These are phyloP conservation scores for Paramecium pentaurelia DNA, from an alignment of 73 alveolate genomes.

Conservation along the genomic window DNA sequence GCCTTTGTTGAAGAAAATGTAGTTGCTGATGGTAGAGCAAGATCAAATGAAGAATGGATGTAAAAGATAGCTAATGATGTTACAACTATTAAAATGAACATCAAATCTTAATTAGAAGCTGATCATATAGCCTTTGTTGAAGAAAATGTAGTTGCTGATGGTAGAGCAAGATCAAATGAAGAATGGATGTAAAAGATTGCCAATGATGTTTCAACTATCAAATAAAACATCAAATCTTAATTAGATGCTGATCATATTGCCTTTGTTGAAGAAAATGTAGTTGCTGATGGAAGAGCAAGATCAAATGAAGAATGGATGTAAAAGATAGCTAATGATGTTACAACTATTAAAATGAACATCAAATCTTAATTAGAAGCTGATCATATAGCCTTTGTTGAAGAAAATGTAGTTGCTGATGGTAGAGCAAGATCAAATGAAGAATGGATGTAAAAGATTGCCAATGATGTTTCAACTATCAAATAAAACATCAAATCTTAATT, in stretches of 20 bases:
- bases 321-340: background rate
- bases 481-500: background rate
- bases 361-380: background rate
- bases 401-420: background rate
- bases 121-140: background rate
- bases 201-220: background rate
- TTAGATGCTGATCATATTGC: background rate
- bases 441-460: background rate
- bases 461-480: background rate
- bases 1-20: background rate
- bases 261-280: background rate
- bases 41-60: background rate
- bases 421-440: background rate
- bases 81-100: background rate
- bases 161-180: background rate
- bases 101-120: background rate
- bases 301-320: background rate
- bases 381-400: background rate
- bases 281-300: background rate
- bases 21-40: background rate
- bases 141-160: background rate
- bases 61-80: background rate
- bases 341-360: background rate
- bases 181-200: background rate
- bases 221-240: background rate